Base-by-base conservation (phyloP, 1,284 basidiomycete species). In the Papiliotrema flavescens region DNA sequence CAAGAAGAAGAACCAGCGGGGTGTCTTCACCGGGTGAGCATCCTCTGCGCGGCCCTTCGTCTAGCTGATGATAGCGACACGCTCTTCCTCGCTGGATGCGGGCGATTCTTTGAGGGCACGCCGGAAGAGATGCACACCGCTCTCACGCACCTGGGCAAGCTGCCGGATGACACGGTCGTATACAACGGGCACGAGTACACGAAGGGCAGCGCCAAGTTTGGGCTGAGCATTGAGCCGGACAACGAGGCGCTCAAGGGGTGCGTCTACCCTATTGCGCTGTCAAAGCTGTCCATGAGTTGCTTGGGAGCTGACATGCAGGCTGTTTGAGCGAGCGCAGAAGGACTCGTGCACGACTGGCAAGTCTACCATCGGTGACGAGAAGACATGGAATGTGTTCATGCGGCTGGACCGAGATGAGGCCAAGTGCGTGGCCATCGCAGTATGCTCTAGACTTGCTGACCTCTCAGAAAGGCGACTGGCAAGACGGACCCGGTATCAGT, bases 141-240 rank as follows among this genome's bases (percentile, higher is more conserved):
- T 5, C 82, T 96, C 41, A 82, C 83, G 35, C 86, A 90, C 68
- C 81, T 94, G 57, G 84, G 81, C 14, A 81, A 81, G 0, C 81
- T 98, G 11, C 93, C 94, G 0, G 80, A 86, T 59, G 79, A 86
- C 55, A 97, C 95, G 0, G 70, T 89, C 47, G 86, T 92, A 8
- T 93, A 88, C 78, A 87, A 88, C 66, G 95, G 95, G 0, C 95
- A 98, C 77, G 93, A 96, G 75, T 96, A 94, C 78, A 94, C 92
- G 3, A 77, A 76, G 7, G 82, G 82, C 41, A 91, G 81, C 60
- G 74, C 68, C 46, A 73, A 73, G 55, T 76, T 76, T 50, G 74
- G 72, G 3, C 56, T 71, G 26, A 60, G 51, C 17, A 56, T 75
- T 35, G 74, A 77, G 61, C 72, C 72, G 2, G 55, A 72, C 24